Evolutionary conservation across 331 rosid genomes (phyloP).

Genomic region (Spiraea crenata): DNA sequence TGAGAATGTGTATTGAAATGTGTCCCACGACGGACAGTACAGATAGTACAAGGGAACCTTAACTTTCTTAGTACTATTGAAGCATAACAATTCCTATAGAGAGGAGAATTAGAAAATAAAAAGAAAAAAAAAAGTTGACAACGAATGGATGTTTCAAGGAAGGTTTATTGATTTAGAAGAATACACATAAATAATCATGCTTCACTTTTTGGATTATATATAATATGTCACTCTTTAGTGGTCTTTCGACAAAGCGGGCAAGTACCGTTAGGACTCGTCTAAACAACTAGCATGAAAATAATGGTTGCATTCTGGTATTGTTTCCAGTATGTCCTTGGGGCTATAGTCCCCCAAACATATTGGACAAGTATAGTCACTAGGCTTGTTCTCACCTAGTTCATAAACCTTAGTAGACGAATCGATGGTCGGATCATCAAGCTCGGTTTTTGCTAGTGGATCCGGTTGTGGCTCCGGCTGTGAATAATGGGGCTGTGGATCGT

Average conservation of each 20-base stretch:
- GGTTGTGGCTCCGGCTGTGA: neutral
- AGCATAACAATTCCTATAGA: no score
- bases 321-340: slow-evolving; percentile 17
- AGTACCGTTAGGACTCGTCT: slow-evolving; percentile 25
- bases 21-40: no score
- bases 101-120: no score
- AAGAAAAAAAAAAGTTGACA: no score
- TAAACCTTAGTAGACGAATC: slow-evolving; percentile 43
- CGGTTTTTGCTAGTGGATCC: slow-evolving; percentile 6
- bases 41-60: no score
- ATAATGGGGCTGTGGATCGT: neutral
- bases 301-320: slow-evolving; percentile 32
- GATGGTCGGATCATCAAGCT: slow-evolving; percentile 50
- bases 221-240: neutral
- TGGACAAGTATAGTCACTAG: slow-evolving; percentile 23
- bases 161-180: neutral
- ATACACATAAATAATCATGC: no score
- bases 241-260: slow-evolving; percentile 32
- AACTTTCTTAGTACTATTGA: no score
- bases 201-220: neutral
- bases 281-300: slow-evolving; percentile 31
- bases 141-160: no score
- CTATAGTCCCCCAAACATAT: slow-evolving; percentile 24
- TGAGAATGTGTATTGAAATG: no score
- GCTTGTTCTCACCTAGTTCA: slow-evolving; percentile 37